Percentiles rank a stretch among this genome's conserved stretches.
Conservation (phyloP, 2,329 filamentous ascomycete genomes). For the Colletotrichum sp. region DNA sequence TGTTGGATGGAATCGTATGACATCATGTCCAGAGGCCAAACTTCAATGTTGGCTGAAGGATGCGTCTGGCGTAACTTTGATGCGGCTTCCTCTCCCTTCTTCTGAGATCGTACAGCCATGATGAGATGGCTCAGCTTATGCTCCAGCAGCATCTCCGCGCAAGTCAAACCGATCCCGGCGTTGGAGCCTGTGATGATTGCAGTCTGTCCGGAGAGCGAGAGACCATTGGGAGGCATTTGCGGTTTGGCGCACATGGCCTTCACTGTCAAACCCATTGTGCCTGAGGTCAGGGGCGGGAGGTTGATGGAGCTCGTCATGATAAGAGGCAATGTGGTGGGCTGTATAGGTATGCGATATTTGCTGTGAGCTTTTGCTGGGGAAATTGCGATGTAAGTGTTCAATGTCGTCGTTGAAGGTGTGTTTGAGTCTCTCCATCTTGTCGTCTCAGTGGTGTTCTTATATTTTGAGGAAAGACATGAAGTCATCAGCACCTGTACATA, state of each 20-base stretch:
- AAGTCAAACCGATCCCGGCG: conserved; percentile 52
- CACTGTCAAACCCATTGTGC: conserved; percentile 19
- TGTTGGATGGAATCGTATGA: conserved; percentile 41
- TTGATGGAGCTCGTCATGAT: conserved; percentile 11
- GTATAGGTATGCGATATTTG: background rate
- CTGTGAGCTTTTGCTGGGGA: background rate
- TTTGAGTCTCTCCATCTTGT: background rate
- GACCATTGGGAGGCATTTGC: conserved; percentile 21
- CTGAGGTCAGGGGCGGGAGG: background rate
- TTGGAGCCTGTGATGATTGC: conserved; percentile 57
- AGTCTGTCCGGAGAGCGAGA: conserved; percentile 37
- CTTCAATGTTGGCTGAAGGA: conserved; percentile 39
- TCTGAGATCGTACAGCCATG: conserved; percentile 47
- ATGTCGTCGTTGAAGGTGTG: background rate
- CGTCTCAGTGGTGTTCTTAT: background rate
- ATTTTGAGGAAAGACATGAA: background rate
- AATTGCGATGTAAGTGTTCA: background rate
- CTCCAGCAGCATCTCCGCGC: conserved; percentile 41
- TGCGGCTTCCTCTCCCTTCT: conserved; percentile 48
- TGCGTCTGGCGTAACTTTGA: conserved; percentile 29
- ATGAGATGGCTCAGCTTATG: conserved; percentile 46
- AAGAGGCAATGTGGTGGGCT: background rate
- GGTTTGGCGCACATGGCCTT: conserved; percentile 28
- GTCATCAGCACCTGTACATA: background rate
- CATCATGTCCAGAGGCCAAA: conserved; percentile 45